phyloP scores from a whole-genome alignment of 225 moss, liverwort and hornwort species.

The Polytrichum commune region DNA sequence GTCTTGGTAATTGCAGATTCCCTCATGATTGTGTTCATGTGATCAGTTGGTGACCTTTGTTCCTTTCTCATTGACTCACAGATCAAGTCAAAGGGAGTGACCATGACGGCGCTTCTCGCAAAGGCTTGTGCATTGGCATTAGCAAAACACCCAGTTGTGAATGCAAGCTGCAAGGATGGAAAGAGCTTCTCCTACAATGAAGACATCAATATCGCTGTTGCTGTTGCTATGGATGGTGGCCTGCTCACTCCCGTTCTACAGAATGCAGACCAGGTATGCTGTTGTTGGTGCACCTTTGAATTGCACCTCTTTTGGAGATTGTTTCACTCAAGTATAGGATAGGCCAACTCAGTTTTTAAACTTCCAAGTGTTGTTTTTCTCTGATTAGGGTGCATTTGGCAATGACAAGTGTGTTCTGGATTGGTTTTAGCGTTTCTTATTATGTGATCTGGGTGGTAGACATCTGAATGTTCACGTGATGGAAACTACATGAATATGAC shows the following conservation, averaged over 20 bases:
- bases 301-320: not conserved
- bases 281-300: no score
- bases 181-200: slow-evolving; percentile 94
- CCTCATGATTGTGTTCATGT: no score
- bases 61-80: slow-evolving; percentile 18
- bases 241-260: slow-evolving; percentile 89
- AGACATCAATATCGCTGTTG: slow-evolving; percentile 86
- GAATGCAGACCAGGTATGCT: slow-evolving; percentile 80
- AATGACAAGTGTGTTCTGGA: no score
- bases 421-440: no score
- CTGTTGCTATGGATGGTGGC: slow-evolving; percentile 96
- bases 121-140: slow-evolving; percentile 94
- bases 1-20: no score
- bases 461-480: not conserved
- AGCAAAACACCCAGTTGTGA: slow-evolving; percentile 89
- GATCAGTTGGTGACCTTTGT: no score
- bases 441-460: no score
- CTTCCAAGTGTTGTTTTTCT: no score
- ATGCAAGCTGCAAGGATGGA: slow-evolving; percentile 92
- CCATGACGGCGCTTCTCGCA: slow-evolving; percentile 95
- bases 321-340: not conserved
- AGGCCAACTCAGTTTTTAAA: no score
- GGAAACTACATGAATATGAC: not conserved
- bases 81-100: slow-evolving; percentile 97
- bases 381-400: no score